A percentile compares a stretch with the other conserved stretches of the same genome.
Evolutionary conservation across 2,329 filamentous ascomycete species (phyloP).

Genomic region (Cadophora sp.): DNA sequence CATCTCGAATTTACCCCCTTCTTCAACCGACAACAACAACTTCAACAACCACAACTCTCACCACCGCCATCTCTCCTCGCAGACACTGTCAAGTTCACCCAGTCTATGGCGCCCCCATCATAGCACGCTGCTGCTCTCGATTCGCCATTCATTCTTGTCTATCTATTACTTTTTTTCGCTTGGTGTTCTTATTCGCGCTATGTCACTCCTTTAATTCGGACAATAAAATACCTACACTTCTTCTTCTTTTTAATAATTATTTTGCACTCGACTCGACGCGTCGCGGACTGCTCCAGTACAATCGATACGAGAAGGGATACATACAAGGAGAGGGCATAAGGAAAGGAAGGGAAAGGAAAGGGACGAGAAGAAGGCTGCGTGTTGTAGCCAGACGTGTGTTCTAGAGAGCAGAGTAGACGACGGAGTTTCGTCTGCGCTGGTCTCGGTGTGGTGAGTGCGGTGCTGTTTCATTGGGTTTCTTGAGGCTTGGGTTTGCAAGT

Average conservation of each 20-base stretch:
- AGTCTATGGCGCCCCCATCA: conserved; percentile 10
- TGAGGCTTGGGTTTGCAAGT: background rate
- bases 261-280: conserved; percentile 35
- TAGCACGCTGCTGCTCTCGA: conserved; percentile 9
- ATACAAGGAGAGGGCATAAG: conserved; percentile 16
- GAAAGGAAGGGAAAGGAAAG: background rate
- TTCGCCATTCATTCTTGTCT: conserved; percentile 25
- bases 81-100: background rate
- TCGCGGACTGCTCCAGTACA: conserved; percentile 4
- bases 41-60: background rate
- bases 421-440: conserved; percentile 66
- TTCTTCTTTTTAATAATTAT: conserved; percentile 32
- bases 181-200: conserved; percentile 40
- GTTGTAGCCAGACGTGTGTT: conserved; percentile 15
- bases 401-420: conserved; percentile 63
- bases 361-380: conserved; percentile 6
- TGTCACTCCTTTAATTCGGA: conserved; percentile 44
- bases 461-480: conserved; percentile 1
- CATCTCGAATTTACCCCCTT: background rate
- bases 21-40: conserved; percentile 5
- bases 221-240: background rate
- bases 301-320: background rate
- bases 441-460: conserved; percentile 50
- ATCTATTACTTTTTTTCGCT: conserved; percentile 34
- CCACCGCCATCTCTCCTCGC: conserved; percentile 16